phyloP scores from a whole-genome alignment of 2,329 filamentous ascomycete species.

The Aspergillus calidoustus region DNA sequence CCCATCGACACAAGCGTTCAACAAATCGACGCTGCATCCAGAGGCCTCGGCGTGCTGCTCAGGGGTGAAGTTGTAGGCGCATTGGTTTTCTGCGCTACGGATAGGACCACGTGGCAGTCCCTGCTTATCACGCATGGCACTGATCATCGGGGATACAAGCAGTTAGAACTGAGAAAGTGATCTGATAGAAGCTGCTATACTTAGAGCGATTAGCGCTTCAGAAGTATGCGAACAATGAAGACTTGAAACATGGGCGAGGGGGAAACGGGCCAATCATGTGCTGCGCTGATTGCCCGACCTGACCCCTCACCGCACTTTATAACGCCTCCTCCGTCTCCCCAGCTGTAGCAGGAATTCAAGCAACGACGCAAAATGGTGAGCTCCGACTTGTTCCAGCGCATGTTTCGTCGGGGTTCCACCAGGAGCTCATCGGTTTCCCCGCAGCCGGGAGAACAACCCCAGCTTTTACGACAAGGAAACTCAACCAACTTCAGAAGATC shows the following conservation, averaged over 20 bases:
- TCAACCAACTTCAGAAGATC: neutral
- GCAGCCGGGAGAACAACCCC: neutral
- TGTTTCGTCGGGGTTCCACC: neutral
- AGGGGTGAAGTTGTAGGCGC: neutral
- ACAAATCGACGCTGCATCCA: slow-evolving; percentile 42
- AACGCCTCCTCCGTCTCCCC: neutral
- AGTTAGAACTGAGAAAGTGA: too few species aligned
- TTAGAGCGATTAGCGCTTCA: neutral
- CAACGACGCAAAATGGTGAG: neutral
- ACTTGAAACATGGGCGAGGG: neutral
- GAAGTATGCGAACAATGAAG: neutral
- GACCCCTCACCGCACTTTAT: neutral
- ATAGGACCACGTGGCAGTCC: neutral
- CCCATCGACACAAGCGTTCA: slow-evolving; percentile 44
- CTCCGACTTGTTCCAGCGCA: neutral
- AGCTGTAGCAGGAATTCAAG: neutral
- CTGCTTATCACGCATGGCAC: neutral
- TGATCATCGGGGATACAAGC: too few species aligned
- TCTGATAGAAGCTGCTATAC: neutral
- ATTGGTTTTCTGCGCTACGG: neutral
- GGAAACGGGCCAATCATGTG: neutral
- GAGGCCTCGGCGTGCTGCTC: slow-evolving; percentile 32
- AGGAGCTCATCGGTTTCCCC: neutral
- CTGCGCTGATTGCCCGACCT: neutral
- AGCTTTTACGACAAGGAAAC: neutral